Evolutionary conservation across 192 early-diverging fungal species (phyloP).

Genomic region (Coemansia erecta): DNA sequence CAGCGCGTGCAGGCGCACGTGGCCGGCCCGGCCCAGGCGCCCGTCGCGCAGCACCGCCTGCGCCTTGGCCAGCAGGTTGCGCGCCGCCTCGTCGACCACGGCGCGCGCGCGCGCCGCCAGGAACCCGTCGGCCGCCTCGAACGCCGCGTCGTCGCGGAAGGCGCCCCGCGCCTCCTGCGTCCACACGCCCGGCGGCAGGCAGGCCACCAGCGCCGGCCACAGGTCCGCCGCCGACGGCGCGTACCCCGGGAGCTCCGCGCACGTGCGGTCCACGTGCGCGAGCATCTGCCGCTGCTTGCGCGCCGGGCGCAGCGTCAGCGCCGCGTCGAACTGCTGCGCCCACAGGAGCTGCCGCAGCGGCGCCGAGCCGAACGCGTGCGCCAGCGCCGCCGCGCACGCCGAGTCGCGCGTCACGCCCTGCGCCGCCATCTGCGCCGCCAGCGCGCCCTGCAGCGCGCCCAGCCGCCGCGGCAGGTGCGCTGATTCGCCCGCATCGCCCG

Average conservation of each 20-base stretch:
- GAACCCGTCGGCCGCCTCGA: constrained; percentile 27
- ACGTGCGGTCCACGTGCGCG: constrained; percentile 4
- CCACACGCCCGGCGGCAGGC: constrained; percentile 24
- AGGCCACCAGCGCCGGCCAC: constrained; percentile 25
- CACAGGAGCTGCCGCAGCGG: no score
- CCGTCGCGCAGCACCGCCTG: no score
- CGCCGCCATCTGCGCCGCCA: no score
- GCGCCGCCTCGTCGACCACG: not conserved
- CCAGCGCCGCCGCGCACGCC: no score
- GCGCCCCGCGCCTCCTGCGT: constrained; percentile 10
- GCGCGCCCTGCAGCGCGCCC: not conserved
- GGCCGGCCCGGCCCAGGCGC: no score
- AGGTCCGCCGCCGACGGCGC: constrained; percentile 17
- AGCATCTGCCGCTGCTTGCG: constrained; percentile 1
- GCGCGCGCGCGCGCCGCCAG: constrained; percentile 3
- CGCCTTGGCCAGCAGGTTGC: no score
- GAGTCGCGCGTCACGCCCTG: no score
- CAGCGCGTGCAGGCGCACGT: no score
- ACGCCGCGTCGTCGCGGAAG: constrained; percentile 32
- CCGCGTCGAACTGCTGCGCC: no score
- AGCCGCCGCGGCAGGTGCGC: not conserved
- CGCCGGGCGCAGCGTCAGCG: no score
- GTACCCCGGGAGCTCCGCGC: constrained; percentile 15
- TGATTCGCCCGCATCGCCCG: not conserved
- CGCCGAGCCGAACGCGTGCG: no score